These are phyloP conservation scores for Thecaphora thlaspeos DNA, from an alignment of 1,284 basidiomycete species.

Conservation along the genomic window DNA sequence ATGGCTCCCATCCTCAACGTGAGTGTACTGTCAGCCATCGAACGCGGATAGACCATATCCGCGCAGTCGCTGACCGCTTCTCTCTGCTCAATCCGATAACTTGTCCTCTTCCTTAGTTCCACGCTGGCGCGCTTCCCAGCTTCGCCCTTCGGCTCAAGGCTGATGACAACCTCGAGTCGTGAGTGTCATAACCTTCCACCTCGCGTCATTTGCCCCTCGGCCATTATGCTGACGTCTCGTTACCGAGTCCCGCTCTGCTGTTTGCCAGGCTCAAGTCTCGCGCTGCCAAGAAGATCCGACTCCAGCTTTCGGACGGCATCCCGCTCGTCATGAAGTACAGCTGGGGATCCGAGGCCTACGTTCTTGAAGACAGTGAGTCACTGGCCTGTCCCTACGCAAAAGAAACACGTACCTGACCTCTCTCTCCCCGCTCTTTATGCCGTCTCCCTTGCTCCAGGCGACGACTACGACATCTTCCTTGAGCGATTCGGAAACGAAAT, in stretches of 20 bases:
- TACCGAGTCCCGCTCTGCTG: neutral
- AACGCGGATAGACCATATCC: neutral
- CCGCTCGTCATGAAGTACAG: constrained; percentile 53
- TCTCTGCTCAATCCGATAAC: neutral
- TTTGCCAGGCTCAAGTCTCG: constrained; percentile 36
- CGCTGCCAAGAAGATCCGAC: constrained; percentile 48
- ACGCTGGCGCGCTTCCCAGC: constrained; percentile 51
- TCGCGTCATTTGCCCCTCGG: no score
- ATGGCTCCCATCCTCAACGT: constrained; percentile 54
- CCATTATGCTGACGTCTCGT: no score
- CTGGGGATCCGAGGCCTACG: constrained; percentile 43
- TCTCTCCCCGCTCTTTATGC: no score
- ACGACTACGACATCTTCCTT: constrained; percentile 56
- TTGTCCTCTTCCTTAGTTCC: constrained; percentile 27
- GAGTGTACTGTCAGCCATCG: constrained; percentile 6
- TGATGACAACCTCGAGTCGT: constrained; percentile 45
- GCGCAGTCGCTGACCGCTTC: no score
- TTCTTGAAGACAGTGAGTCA: constrained; percentile 50
- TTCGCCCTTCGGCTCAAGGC: constrained; percentile 52
- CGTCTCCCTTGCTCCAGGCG: constrained; percentile 17
- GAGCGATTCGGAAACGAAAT: constrained; percentile 46
- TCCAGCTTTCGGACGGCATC: constrained; percentile 46
- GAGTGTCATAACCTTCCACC: constrained; percentile 5
- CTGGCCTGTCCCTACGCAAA: no score
- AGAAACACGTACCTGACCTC: no score